These are phyloP conservation scores for Clarireedia hainanense DNA, from an alignment of 2,329 filamentous ascomycete genomes.

Conservation along the genomic window DNA sequence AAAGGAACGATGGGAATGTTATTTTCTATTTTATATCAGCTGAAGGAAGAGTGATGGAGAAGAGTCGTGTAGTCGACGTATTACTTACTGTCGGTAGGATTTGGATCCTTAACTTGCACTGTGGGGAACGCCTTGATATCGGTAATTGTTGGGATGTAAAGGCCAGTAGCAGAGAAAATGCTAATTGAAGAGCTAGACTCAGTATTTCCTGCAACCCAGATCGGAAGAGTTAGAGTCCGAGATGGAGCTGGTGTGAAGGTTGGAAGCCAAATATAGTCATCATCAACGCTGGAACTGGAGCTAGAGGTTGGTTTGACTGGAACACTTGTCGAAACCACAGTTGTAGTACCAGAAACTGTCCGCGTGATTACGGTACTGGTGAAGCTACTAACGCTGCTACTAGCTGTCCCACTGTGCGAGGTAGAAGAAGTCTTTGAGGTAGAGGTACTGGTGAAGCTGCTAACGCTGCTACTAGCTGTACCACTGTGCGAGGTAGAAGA, in stretches of 20 bases:
- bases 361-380: too few species aligned
- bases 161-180: neutral
- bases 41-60: neutral
- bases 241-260: neutral
- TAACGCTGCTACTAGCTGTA: neutral
- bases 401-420: neutral
- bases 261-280: neutral
- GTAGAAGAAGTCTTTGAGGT: neutral
- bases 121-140: neutral
- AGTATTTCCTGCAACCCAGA: neutral
- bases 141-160: slow-evolving; percentile 1
- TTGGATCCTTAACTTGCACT: neutral
- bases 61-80: neutral
- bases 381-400: neutral
- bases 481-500: neutral
- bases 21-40: neutral
- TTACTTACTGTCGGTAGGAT: neutral
- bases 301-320: neutral
- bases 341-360: too few species aligned
- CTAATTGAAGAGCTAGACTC: neutral
- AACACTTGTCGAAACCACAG: too few species aligned
- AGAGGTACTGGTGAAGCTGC: neutral
- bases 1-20: neutral
- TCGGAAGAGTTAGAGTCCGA: neutral
- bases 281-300: neutral